phyloP scores from a whole-genome alignment of 2,329 filamentous ascomycete genomes.

The Achaetomium macrosporum region DNA sequence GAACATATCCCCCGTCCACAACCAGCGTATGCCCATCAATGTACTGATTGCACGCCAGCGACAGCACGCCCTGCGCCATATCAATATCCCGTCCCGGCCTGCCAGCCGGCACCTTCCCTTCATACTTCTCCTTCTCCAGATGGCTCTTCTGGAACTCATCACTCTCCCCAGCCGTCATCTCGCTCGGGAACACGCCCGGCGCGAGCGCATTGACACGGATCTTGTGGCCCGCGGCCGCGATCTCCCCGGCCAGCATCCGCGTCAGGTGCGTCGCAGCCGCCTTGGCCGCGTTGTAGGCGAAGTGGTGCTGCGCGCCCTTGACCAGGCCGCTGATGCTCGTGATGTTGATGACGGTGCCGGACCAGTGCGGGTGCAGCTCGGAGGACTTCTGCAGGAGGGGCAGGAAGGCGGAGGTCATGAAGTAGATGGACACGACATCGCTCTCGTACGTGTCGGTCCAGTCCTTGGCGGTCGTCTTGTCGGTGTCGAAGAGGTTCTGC shows the following conservation, averaged over 20 bases:
- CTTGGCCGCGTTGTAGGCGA: slow-evolving; percentile 59
- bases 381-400: slow-evolving; percentile 53
- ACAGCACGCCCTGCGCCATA: slow-evolving; percentile 53
- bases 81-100: slow-evolving; percentile 52
- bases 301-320: slow-evolving; percentile 59
- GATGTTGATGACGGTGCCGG: slow-evolving; percentile 61
- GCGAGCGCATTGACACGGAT: slow-evolving; percentile 68
- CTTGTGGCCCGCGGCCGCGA: slow-evolving; percentile 53
- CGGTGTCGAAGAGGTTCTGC: slow-evolving; percentile 61
- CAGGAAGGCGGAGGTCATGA: slow-evolving; percentile 56
- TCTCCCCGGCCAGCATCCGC: slow-evolving; percentile 57
- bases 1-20: slow-evolving; percentile 50
- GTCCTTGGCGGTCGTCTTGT: slow-evolving; percentile 53
- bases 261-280: slow-evolving; percentile 60
- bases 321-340: slow-evolving; percentile 61
- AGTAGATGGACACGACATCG: slow-evolving; percentile 67
- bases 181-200: slow-evolving; percentile 63
- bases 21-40: slow-evolving; percentile 36
- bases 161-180: slow-evolving; percentile 58
- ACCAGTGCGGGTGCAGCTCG: slow-evolving; percentile 40
- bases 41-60: slow-evolving; percentile 40
- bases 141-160: slow-evolving; percentile 51
- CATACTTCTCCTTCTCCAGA: slow-evolving; percentile 51
- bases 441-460: slow-evolving; percentile 70
- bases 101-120: slow-evolving; percentile 43